Evolutionary conservation across 805 yeast species (phyloP).

Genomic region (Hanseniaspora lindneri): DNA sequence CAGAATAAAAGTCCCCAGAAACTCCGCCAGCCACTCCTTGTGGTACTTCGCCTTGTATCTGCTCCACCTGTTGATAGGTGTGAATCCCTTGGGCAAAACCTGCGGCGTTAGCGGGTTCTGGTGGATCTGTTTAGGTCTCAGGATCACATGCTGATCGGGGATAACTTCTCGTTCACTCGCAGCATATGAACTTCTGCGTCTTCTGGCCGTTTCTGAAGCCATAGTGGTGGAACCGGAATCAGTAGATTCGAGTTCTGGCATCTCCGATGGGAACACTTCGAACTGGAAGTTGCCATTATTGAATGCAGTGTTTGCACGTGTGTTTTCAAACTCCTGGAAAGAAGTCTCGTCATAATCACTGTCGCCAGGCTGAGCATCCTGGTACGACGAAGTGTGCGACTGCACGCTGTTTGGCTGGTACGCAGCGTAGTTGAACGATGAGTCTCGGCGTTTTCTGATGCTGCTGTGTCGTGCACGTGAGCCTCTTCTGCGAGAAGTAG

Average conservation of each 20-base stretch:
- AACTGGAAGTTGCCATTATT: constrained; percentile 5
- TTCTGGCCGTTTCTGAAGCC: too few relatives aligned
- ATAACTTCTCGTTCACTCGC: background rate
- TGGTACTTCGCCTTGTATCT: constrained; percentile 27
- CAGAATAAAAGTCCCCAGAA: constrained; percentile 38
- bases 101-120: constrained; percentile 33
- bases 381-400: background rate
- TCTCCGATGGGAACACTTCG: constrained; percentile 12
- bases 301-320: background rate
- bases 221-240: background rate
- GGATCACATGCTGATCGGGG: constrained; percentile 20
- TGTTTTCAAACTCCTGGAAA: background rate
- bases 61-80: constrained; percentile 30
- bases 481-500: background rate
- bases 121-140: constrained; percentile 29
- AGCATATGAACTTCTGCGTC: too few relatives aligned
- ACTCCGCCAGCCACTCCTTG: constrained; percentile 42
- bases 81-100: constrained; percentile 30
- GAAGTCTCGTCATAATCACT: background rate
- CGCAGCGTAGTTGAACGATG: constrained; percentile 5
- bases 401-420: background rate
- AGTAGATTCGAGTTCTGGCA: constrained; percentile 1
- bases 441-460: constrained; percentile 7
- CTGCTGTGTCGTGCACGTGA: background rate
- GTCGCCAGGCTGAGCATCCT: background rate